Conservation (phyloP, 2,329 filamentous ascomycete species). For the Claviceps arundinis region DNA sequence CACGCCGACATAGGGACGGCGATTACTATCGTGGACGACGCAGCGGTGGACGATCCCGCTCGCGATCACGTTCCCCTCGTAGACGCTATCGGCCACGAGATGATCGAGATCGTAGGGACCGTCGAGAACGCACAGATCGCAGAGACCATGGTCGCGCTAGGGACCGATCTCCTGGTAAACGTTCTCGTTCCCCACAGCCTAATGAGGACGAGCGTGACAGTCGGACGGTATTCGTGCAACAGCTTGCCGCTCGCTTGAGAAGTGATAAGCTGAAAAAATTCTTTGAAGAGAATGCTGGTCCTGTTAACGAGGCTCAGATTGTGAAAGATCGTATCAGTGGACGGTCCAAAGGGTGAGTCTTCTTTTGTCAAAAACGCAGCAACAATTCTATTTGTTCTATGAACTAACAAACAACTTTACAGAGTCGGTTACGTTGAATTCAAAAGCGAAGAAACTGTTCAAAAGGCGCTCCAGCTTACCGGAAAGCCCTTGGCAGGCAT, state of each 20-base stretch:
- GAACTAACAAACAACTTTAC: neutral
- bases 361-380: neutral
- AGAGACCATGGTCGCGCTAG: constrained; percentile 40
- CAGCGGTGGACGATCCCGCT: constrained; percentile 41
- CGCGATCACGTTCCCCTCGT: constrained; percentile 59
- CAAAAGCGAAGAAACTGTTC: constrained; percentile 86
- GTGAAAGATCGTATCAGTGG: constrained; percentile 95
- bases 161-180: constrained; percentile 30
- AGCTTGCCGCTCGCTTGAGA: constrained; percentile 84
- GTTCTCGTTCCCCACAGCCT: constrained; percentile 52
- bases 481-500: constrained; percentile 98
- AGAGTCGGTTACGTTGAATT: constrained; percentile 99
- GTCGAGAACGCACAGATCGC: constrained; percentile 34
- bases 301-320: constrained; percentile 94
- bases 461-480: constrained; percentile 90
- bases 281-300: constrained; percentile 89
- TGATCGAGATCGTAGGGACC: constrained; percentile 36
- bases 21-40: constrained; percentile 49
- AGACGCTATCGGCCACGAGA: constrained; percentile 43
- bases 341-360: constrained; percentile 83
- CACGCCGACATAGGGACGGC: constrained; percentile 60
- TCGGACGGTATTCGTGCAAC: constrained; percentile 95
- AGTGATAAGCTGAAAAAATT: constrained; percentile 89
- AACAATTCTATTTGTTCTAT: neutral
- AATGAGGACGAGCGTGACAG: constrained; percentile 95